Evolutionary conservation across 1,284 basidiomycete genomes (phyloP).

Genomic region (Trichosporon coremiiforme): DNA sequence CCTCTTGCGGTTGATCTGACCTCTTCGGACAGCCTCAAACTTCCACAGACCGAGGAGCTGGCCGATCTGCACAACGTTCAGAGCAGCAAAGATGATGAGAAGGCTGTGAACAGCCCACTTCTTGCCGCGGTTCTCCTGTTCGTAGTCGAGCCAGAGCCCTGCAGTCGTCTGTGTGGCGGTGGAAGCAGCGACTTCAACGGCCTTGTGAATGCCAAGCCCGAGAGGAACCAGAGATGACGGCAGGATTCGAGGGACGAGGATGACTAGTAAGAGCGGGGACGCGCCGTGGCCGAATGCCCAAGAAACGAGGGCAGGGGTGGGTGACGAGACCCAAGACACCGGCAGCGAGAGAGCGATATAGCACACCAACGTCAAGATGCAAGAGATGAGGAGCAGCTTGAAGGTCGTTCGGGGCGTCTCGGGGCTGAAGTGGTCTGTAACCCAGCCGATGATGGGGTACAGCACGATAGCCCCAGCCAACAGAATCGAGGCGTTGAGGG

Average conservation of each 20-base stretch:
- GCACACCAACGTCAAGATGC: slow-evolving; percentile 65
- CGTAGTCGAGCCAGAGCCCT: slow-evolving; percentile 62
- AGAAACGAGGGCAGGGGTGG: slow-evolving; percentile 65
- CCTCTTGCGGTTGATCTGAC: slow-evolving; percentile 3
- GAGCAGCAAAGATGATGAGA: slow-evolving; percentile 63
- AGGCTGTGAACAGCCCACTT: slow-evolving; percentile 57
- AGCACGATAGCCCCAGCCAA: slow-evolving; percentile 72
- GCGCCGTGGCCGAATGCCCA: slow-evolving; percentile 74
- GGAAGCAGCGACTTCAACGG: slow-evolving; percentile 71
- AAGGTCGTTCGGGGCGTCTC: slow-evolving; percentile 57
- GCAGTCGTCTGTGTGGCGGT: slow-evolving; percentile 71
- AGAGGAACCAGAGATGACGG: slow-evolving; percentile 72
- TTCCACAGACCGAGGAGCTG: slow-evolving; percentile 60
- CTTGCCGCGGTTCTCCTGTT: slow-evolving; percentile 37
- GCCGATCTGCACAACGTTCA: slow-evolving; percentile 67
- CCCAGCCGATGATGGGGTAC: slow-evolving; percentile 67
- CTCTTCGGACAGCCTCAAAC: slow-evolving; percentile 46
- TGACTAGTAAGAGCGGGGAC: slow-evolving; percentile 69
- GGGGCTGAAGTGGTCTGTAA: slow-evolving; percentile 56
- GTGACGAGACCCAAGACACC: slow-evolving; percentile 62
- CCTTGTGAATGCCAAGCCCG: slow-evolving; percentile 75
- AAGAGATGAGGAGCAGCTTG: slow-evolving; percentile 65
- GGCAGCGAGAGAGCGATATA: slow-evolving; percentile 70
- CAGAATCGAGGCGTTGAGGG: slow-evolving; percentile 69
- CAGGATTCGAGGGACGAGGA: slow-evolving; percentile 73